These are phyloP conservation scores for Funneliformis mosseae DNA, from an alignment of 192 early-diverging fungal species.

Conservation along the genomic window DNA sequence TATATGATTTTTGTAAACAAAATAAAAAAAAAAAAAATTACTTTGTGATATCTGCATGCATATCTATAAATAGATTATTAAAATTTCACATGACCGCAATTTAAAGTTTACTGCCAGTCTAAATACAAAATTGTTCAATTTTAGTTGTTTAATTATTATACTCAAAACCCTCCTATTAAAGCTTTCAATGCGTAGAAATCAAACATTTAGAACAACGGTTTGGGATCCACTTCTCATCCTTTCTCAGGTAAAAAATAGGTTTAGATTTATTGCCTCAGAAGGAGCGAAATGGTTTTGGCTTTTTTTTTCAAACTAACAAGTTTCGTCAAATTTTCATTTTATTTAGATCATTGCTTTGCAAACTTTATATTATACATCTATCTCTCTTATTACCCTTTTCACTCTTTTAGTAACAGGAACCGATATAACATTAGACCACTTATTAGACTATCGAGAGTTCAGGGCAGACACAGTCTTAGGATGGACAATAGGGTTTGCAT, in stretches of 20 bases:
- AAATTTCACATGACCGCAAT: background rate
- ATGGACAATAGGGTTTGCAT: conserved; percentile 67
- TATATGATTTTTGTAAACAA: too few relatives aligned
- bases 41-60: too few relatives aligned
- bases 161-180: background rate
- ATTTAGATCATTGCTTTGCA: conserved; percentile 59
- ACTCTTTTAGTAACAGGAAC: conserved; percentile 61
- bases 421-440: conserved; percentile 64
- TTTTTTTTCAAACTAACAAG: background rate
- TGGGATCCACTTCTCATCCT: conserved; percentile 58
- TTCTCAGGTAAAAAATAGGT: conserved; percentile 39
- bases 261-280: too few relatives aligned
- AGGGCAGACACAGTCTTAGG: conserved; percentile 66
- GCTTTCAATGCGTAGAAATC: conserved; percentile 30
- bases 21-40: too few relatives aligned
- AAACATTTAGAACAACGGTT: conserved; percentile 46
- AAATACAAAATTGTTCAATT: background rate
- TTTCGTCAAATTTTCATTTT: background rate
- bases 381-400: conserved; percentile 53
- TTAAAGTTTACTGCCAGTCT: background rate
- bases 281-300: background rate
- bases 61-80: too few relatives aligned
- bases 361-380: conserved; percentile 59
- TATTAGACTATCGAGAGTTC: conserved; percentile 64
- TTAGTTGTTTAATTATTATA: too few relatives aligned